Evolutionary conservation across 2,329 filamentous ascomycete genomes (phyloP), one percentile per base, ranked within the genome.

Genomic region (Aspergillus fumigatiaffinis): DNA sequence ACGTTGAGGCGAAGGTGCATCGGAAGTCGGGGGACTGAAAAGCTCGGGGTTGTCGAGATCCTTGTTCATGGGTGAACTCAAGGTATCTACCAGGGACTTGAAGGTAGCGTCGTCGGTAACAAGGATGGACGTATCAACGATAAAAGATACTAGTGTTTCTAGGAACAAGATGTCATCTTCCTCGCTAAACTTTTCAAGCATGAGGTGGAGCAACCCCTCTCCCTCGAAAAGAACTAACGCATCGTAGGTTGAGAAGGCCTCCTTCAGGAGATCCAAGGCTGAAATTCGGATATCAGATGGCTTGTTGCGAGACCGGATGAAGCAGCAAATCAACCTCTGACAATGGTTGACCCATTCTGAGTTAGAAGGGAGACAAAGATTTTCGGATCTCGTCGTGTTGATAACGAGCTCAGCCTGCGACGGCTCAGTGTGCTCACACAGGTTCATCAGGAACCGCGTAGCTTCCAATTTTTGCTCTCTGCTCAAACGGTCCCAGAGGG

Each of bases 1-100:
- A 14, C 70, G 70, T 20, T 71, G 71, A 14, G 69, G 66, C 48
- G 65, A 63, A 21, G 65, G 59, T 29, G 66, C 55, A 6, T 60
- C 58, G 14, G 71, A 56, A 35, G 70, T 78, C 20, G 77, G 73
- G 52, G 84, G 80, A 55, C 81, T 66, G 17, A 63, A 61, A 2
- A 61, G 60, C 47, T 71, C 70, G 28, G 72, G 69, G 55, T 63
- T 70, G 47, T 57, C 60, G 4, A 66, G 53, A 60, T 77, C 75
- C 17, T 64, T 63, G 28, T 61, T 69, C 72, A 77, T 75, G 7
- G 71, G 68, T 25, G 68, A 66, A 55, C 68, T 69, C 48, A 77
- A 62, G 4, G 67, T 70, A 51, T 71, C 68, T 21, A 73, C 63
- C 42, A 75, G 53, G 5, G 60, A 62, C 29, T 68, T 67, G 60